Conservation (phyloP, 345 rosid species). For the Raphanus sativus region DNA sequence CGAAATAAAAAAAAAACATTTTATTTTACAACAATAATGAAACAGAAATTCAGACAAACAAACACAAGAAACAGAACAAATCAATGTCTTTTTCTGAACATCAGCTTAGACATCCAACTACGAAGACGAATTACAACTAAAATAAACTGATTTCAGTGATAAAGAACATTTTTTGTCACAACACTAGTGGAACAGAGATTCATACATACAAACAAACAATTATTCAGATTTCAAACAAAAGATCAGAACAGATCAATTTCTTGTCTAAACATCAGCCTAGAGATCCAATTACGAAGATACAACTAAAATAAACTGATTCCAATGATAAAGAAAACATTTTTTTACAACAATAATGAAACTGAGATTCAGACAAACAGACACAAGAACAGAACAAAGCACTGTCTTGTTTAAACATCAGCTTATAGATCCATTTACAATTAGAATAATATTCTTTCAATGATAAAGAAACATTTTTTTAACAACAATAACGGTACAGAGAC, state of each 20-base stretch:
- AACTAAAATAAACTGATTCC: too few species aligned
- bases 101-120: too few species aligned
- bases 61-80: too few species aligned
- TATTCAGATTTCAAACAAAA: too few species aligned
- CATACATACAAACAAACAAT: too few species aligned
- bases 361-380: constrained; percentile 1
- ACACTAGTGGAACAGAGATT: not conserved
- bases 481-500: not conserved
- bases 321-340: not conserved
- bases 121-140: too few species aligned
- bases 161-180: not conserved
- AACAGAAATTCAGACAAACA: not conserved
- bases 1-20: not conserved
- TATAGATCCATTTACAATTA: too few species aligned
- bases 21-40: not conserved
- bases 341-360: not conserved
- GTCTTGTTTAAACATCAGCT: not conserved
- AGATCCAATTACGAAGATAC: too few species aligned
- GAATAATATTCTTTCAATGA: not conserved
- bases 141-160: not conserved
- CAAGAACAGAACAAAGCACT: not conserved
- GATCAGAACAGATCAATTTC: too few species aligned
- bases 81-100: too few species aligned
- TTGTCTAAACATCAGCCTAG: too few species aligned
- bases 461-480: not conserved